A percentile compares a stretch with the other conserved stretches of the same genome.
These are phyloP conservation scores for Emmonsiellopsis sp. DNA, from an alignment of 2,329 filamentous ascomycete species.

Conservation along the genomic window DNA sequence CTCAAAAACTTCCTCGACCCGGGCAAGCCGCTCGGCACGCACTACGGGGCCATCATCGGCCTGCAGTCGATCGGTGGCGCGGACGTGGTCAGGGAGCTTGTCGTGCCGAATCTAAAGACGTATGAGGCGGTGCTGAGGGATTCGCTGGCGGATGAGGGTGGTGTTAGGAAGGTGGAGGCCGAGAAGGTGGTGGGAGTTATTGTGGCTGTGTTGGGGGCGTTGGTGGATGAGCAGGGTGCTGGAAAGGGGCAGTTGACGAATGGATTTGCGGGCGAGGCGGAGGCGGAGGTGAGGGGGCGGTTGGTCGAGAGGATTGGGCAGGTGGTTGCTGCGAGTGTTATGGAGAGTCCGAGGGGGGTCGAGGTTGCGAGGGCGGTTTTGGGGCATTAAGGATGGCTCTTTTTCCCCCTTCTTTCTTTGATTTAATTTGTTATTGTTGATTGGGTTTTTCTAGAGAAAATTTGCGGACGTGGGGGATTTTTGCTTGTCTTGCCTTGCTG, in stretches of 20 bases:
- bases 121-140: conserved; percentile 55
- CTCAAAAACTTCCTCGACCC: conserved; percentile 88
- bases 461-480: background rate
- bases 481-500: background rate
- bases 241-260: conserved; percentile 19
- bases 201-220: conserved; percentile 43
- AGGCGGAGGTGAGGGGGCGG: conserved; percentile 27
- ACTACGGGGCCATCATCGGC: conserved; percentile 81
- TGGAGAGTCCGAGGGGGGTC: conserved; percentile 28
- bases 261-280: conserved; percentile 27
- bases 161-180: conserved; percentile 47
- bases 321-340: conserved; percentile 31
- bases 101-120: conserved; percentile 56
- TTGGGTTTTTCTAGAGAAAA: background rate
- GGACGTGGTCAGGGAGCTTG: conserved; percentile 53
- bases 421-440: background rate
- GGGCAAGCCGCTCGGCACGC: conserved; percentile 67
- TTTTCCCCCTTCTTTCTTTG: background rate
- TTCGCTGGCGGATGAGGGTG: conserved; percentile 42
- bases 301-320: conserved; percentile 33
- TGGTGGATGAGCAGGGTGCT: conserved; percentile 39
- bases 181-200: conserved; percentile 52
- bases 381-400: conserved; percentile 7
- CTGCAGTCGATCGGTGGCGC: conserved; percentile 65
- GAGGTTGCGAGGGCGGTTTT: conserved; percentile 32